Percentiles rank a stretch among this genome's conserved stretches.
Evolutionary conservation across 2,329 filamentous ascomycete genomes (phyloP).

Genomic region (Venturia nashicola): DNA sequence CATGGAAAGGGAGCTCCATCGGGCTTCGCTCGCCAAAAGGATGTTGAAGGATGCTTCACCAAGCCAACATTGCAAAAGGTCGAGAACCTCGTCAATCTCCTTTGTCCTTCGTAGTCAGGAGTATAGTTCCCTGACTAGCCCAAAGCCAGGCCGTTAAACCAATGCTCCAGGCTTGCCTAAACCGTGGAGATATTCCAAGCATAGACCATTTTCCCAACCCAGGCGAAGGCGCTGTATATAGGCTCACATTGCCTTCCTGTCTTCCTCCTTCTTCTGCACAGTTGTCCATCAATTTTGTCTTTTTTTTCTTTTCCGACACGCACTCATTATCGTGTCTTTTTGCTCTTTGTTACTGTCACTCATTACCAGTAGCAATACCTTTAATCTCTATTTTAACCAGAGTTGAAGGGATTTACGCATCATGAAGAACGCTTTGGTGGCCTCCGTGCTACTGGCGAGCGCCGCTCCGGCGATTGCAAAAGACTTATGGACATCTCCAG

Average conservation of each 20-base stretch:
- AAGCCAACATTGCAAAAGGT: background rate
- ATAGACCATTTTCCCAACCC: background rate
- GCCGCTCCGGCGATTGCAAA: background rate
- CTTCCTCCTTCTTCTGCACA: background rate
- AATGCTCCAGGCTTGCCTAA: background rate
- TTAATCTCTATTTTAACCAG: too few relatives aligned
- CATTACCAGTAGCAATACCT: background rate
- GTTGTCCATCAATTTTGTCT: background rate
- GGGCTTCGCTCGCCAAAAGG: background rate
- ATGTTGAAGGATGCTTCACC: background rate
- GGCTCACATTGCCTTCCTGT: background rate
- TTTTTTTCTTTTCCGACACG: background rate
- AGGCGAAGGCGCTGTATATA: background rate
- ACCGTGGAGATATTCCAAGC: background rate
- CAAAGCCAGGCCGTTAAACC: background rate
- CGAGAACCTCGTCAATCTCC: background rate
- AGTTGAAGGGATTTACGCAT: background rate
- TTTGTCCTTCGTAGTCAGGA: background rate
- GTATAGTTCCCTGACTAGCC: conserved; percentile 1
- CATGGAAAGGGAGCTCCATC: background rate
- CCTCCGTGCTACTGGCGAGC: conserved; percentile 1
- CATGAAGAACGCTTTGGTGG: background rate
- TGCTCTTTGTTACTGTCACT: background rate
- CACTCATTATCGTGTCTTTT: conserved; percentile 7
- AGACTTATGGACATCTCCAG: background rate